Evolutionary conservation across 2,329 filamentous ascomycete genomes (phyloP).

Genomic region (Fusarium buharicum): DNA sequence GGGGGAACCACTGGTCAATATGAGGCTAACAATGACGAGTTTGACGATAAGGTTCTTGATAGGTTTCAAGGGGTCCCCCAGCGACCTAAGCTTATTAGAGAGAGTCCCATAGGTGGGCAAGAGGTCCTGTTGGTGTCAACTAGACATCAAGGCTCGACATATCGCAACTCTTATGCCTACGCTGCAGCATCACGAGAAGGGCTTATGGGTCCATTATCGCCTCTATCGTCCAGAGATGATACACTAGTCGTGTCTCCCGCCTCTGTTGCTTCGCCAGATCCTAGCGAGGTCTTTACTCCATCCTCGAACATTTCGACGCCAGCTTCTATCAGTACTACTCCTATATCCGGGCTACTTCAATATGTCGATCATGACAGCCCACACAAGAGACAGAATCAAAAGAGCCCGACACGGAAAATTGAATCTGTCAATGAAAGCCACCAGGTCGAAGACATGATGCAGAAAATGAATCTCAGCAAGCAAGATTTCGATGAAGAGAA

Average conservation of each 20-base stretch:
- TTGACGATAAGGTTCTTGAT: neutral
- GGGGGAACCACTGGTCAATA: neutral
- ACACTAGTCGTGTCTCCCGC: neutral
- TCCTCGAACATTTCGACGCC: slow-evolving; percentile 9
- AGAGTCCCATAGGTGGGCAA: neutral
- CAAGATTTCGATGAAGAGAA: neutral
- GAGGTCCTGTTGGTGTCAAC: slow-evolving; percentile 5
- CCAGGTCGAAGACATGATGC: neutral
- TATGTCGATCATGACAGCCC: neutral
- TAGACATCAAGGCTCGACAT: neutral
- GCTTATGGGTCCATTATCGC: neutral
- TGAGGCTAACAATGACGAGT: too few species aligned
- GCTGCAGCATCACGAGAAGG: neutral
- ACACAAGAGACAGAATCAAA: neutral
- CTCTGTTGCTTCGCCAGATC: slow-evolving; percentile 17
- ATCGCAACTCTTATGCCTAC: neutral
- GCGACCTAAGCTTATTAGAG: slow-evolving; percentile 8
- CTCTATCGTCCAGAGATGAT: neutral
- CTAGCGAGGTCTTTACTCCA: slow-evolving; percentile 20
- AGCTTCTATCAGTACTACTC: neutral
- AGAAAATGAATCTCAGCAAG: neutral
- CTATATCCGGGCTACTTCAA: neutral
- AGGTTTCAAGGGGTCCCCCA: neutral
- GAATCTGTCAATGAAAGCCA: too few species aligned
- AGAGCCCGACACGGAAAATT: slow-evolving; percentile 12